Evolutionary conservation across 441 rosid genomes (phyloP).

Genomic region (Adansonia gregorii): DNA sequence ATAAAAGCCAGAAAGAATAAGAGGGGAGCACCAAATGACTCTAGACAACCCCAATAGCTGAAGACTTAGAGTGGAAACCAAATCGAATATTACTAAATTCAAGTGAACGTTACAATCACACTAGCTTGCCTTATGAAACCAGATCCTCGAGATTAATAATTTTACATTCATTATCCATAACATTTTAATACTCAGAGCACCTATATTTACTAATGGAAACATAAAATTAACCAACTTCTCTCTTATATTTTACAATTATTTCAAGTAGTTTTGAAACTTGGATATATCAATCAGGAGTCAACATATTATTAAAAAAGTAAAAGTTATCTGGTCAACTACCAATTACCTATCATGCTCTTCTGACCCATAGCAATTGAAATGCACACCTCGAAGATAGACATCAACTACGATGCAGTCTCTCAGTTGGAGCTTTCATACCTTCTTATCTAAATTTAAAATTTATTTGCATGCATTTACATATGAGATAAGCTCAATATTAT

Average conservation of each 20-base stretch:
- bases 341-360: background rate
- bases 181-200: background rate
- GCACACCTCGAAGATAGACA: background rate
- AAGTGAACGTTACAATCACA: background rate
- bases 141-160: background rate
- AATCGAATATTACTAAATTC: background rate
- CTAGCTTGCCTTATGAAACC: background rate
- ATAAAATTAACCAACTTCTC: background rate
- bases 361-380: background rate
- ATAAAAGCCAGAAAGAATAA: background rate
- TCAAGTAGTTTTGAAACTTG: background rate
- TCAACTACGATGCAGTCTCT: background rate
- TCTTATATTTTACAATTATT: background rate
- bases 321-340: background rate
- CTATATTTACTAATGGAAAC: background rate
- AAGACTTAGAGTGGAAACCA: background rate
- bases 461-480: background rate
- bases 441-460: background rate
- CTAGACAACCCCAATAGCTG: background rate
- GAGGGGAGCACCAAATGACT: background rate
- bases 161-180: background rate
- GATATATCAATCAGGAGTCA: background rate
- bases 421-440: background rate
- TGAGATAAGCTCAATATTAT: background rate
- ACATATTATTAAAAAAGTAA: background rate